A percentile compares a stretch with the other conserved stretches of the same genome.
Evolutionary conservation across 805 yeast genomes (phyloP).

Genomic region (Saccharomycopsis schoenii): DNA sequence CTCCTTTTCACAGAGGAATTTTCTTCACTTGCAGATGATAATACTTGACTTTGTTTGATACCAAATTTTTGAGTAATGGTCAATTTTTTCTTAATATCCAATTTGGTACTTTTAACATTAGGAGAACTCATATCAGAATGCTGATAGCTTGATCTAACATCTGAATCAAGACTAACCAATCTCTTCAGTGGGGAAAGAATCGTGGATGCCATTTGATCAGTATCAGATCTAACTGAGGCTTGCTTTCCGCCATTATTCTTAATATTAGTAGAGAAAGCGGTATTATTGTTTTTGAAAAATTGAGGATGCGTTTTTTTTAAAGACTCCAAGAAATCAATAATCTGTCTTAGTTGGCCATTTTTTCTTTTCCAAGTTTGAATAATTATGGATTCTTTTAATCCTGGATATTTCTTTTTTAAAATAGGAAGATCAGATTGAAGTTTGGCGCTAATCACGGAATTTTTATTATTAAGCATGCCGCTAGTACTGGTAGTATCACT

Average conservation of each 20-base stretch:
- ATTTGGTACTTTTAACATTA: conserved; percentile 3
- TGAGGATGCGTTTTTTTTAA: conserved; percentile 21
- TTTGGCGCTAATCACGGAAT: conserved; percentile 7
- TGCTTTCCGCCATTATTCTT: background rate
- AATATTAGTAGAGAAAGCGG: background rate
- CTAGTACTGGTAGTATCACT: background rate
- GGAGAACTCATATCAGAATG: background rate
- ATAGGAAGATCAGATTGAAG: conserved; percentile 24
- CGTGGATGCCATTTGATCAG: background rate
- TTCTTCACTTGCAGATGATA: background rate
- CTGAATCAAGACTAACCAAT: background rate
- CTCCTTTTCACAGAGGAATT: conserved; percentile 26
- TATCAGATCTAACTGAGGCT: background rate
- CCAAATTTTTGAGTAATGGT: conserved; percentile 17
- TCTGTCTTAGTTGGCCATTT: conserved; percentile 26
- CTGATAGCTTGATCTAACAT: background rate
- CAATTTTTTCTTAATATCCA: conserved; percentile 8
- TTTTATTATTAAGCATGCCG: background rate
- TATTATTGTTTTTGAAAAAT: conserved; percentile 5
- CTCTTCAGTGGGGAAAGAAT: background rate
- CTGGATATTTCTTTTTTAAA: conserved; percentile 27
- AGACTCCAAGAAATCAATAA: conserved; percentile 23
- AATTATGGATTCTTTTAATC: conserved; percentile 24
- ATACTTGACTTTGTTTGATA: conserved; percentile 3
- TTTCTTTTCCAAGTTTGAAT: conserved; percentile 24